phyloP scores from a whole-genome alignment of 2,329 filamentous ascomycete species.

The Pezicula neosporulosa region DNA sequence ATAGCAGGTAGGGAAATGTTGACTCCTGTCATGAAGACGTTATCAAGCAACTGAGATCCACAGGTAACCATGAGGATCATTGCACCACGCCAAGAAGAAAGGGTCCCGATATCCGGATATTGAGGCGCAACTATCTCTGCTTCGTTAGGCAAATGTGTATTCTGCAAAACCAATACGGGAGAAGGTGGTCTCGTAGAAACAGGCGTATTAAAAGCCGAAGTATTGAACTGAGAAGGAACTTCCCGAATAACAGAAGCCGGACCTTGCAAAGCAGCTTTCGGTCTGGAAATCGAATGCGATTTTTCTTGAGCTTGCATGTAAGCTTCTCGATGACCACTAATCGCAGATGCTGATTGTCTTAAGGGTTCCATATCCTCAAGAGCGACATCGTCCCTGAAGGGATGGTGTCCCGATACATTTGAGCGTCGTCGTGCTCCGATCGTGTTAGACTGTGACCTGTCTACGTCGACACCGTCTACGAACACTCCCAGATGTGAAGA shows the following conservation, averaged over 20 bases:
- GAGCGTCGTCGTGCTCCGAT: neutral
- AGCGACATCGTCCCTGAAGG: neutral
- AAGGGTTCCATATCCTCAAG: neutral
- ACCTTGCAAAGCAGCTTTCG: neutral
- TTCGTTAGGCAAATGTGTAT: neutral
- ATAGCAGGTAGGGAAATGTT: constrained; percentile 38
- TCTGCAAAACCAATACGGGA: neutral
- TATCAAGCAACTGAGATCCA: constrained; percentile 39
- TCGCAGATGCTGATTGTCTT: neutral
- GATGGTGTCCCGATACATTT: neutral
- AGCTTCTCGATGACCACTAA: neutral
- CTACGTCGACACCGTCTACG: no score
- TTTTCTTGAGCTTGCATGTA: neutral
- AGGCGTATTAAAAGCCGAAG: constrained; percentile 6
- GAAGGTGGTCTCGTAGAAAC: constrained; percentile 9
- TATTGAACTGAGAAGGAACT: constrained; percentile 9
- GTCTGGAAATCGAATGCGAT: neutral
- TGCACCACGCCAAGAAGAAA: constrained; percentile 34
- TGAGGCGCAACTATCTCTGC: neutral
- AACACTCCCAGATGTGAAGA: no score
- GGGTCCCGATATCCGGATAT: constrained; percentile 30
- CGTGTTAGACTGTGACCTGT: no score
- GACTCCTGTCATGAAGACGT: constrained; percentile 39
- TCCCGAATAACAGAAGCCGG: constrained; percentile 4
- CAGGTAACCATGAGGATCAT: constrained; percentile 36